A percentile compares a stretch with the other conserved stretches of the same genome.
Evolutionary conservation across 495 filamentous ascomycete species (phyloP).

Genomic region (Aspergillus haitiensis): DNA sequence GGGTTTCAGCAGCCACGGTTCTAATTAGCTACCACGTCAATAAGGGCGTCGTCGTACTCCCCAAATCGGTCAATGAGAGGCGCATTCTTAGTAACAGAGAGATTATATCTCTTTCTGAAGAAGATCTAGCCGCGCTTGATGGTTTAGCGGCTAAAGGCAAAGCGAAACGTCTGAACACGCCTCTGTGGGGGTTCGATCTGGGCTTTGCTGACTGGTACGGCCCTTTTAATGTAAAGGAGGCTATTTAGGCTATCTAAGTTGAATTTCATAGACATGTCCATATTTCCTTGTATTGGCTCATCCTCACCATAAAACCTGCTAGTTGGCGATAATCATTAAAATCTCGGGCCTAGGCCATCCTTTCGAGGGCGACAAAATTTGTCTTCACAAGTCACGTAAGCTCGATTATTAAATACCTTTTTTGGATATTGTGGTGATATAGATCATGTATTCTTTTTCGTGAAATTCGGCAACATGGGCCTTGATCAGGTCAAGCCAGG

Average conservation of each 20-base stretch:
- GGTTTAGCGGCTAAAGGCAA: neutral
- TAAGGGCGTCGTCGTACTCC: neutral
- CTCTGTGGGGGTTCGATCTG: neutral
- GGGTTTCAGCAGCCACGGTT: neutral
- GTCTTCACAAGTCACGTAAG: no score
- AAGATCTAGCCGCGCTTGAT: slow-evolving; percentile 3
- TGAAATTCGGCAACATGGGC: neutral
- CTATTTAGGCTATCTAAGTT: neutral
- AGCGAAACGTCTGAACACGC: slow-evolving; percentile 1
- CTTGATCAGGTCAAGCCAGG: neutral
- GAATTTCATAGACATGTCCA: neutral
- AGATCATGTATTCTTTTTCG: no score
- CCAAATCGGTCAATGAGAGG: slow-evolving; percentile 1
- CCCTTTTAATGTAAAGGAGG: neutral
- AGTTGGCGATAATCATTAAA: no score
- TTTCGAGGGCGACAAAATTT: no score
- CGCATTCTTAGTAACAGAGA: neutral
- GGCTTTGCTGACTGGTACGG: slow-evolving; percentile 1
- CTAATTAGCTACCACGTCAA: slow-evolving; percentile 10
- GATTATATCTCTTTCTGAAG: neutral
- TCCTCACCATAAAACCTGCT: neutral
- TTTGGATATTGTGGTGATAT: no score
- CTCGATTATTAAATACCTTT: no score
- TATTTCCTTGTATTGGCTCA: neutral
- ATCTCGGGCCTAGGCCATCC: no score